Evolutionary conservation across 768 basidiomycete genomes (phyloP), one percentile per base, ranked within the genome.

Genomic region (Hygrocybe punicea): DNA sequence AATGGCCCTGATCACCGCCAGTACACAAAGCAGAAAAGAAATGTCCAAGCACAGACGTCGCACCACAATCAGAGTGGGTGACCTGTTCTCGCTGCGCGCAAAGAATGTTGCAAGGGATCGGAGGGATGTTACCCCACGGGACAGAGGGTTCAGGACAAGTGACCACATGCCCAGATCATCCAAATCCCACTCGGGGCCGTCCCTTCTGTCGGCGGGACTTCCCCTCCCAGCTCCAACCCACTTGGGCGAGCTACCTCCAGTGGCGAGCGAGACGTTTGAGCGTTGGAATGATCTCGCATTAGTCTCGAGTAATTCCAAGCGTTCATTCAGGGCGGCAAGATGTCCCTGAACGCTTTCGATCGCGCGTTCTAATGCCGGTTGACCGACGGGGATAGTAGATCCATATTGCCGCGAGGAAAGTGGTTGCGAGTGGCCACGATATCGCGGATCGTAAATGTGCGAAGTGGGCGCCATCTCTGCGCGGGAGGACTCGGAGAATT

Each of bases 91-190:
- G 62, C 80, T 79, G 55, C 74, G 74, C 17, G 81, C 76, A 59
- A 91, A 80, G 69, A 91, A 87, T 11, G 71, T 64, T 9, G 81
- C 69, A 39, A 88, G 62, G 35, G 78, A 74, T 40, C 78, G 80
- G 37, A 89, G 60, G 21, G 69, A 68, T 10, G 76, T 74, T 13
- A 84, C 58, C 19, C 81, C 77, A 29, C 77, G 77, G n/a, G 80
- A 71, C 11, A 91, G 52, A 9, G 89, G 89, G 58, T 81, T 83
- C 6, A 90, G 72, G 14, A 91, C 74, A 45, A 86, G 63, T 6
- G 91, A 82, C 91, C 91, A 93, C 76, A 92, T 80, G 47, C 91
- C 91, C 67, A 92, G 76, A 66, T 92, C 89, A 50, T 89, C 81
- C n/a, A 89, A 65, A 66, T 91, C 86, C 85, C 86, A 89, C 17